These are phyloP conservation scores for Brasilioporus rufonigricans DNA, from an alignment of 768 basidiomycete species.

Conservation along the genomic window DNA sequence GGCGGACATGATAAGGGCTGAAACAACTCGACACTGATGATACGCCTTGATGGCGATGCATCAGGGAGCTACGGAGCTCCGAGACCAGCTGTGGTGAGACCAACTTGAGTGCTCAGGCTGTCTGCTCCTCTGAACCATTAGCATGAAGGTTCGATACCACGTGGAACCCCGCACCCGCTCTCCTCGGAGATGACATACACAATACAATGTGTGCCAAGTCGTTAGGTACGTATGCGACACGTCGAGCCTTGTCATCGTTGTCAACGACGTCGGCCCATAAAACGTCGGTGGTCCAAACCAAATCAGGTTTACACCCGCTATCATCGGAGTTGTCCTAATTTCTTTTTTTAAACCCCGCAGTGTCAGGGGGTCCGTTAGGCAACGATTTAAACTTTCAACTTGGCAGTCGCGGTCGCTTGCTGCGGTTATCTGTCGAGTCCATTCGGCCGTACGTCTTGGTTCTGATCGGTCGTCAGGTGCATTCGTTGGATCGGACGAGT, in stretches of 20 bases:
- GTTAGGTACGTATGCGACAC: no score
- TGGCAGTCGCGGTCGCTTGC: neutral
- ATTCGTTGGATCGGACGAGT: neutral
- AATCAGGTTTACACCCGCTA: neutral
- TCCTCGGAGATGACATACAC: neutral
- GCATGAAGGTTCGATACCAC: neutral
- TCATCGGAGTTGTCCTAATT: neutral
- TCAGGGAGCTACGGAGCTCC: neutral
- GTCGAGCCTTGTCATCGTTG: neutral
- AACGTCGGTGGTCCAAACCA: neutral
- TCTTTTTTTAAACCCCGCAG: conserved; percentile 3
- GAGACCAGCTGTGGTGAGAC: neutral
- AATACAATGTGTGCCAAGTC: neutral
- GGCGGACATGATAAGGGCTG: neutral
- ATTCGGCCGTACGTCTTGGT: neutral
- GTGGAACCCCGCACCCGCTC: neutral
- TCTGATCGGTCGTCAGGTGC: neutral
- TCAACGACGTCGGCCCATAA: neutral
- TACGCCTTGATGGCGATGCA: neutral
- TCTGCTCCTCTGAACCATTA: neutral
- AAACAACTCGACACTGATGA: neutral
- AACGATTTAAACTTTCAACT: no score
- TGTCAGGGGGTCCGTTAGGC: neutral
- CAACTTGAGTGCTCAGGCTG: neutral
- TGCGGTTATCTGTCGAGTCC: neutral